phyloP scores from a whole-genome alignment of 2,329 filamentous ascomycete genomes.

The Paraconiothyrium brasiliense region DNA sequence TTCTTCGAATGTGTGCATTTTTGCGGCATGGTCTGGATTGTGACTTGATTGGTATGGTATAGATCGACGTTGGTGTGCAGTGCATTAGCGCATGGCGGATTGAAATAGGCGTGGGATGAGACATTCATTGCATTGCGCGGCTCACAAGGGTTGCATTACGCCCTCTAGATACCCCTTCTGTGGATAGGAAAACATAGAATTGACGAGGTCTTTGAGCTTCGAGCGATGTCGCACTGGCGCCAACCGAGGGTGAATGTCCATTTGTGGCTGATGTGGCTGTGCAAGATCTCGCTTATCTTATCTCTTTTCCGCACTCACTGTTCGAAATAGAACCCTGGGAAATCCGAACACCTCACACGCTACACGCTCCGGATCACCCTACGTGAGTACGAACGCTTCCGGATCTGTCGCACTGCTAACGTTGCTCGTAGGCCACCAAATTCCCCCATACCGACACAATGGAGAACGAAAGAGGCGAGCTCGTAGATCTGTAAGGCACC shows the following conservation, averaged over 20 bases:
- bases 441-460: not conserved
- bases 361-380: conserved; percentile 1
- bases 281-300: conserved; percentile 1
- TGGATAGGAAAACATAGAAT: not conserved
- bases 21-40: not conserved
- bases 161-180: conserved; percentile 7
- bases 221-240: not conserved
- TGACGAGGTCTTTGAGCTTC: not conserved
- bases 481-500: conserved; percentile 10
- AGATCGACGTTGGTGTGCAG: not conserved
- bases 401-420: conserved; percentile 3
- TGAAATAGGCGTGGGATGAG: not conserved
- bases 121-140: not conserved
- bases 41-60: not conserved
- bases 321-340: not conserved
- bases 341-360: not conserved
- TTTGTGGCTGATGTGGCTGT: not conserved
- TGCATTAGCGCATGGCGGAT: not conserved
- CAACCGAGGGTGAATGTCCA: not conserved
- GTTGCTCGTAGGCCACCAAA: not conserved
- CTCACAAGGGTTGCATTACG: not conserved
- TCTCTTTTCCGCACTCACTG: conserved; percentile 2
- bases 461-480: conserved; percentile 15
- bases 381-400: not conserved
- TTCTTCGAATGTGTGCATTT: not conserved